Evolutionary conservation across 2,329 filamentous ascomycete genomes (phyloP).

Genomic region (Grosmannia penicillata): DNA sequence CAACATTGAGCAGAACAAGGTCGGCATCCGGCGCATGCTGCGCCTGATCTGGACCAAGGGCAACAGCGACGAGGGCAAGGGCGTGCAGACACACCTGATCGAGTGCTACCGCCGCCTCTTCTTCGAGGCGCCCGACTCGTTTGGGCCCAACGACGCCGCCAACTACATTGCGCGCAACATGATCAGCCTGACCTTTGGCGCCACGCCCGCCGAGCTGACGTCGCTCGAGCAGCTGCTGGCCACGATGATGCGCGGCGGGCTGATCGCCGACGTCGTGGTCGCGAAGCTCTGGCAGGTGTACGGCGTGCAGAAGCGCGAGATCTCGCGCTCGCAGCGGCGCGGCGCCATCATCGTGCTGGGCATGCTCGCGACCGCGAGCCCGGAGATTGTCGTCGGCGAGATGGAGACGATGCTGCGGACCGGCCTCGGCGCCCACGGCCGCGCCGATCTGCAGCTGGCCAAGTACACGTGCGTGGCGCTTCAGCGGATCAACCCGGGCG

Average conservation of each 20-base stretch:
- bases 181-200: slow-evolving; percentile 95
- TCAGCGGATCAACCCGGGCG: slow-evolving; percentile 74
- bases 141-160: slow-evolving; percentile 76
- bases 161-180: slow-evolving; percentile 96
- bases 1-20: slow-evolving; percentile 84
- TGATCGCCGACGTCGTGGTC: slow-evolving; percentile 74
- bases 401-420: slow-evolving; percentile 90
- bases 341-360: slow-evolving; percentile 93
- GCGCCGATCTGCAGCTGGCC: slow-evolving; percentile 71
- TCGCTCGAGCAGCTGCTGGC: slow-evolving; percentile 88
- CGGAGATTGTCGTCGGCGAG: slow-evolving; percentile 85
- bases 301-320: slow-evolving; percentile 82
- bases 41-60: slow-evolving; percentile 98
- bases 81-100: slow-evolving; percentile 89
- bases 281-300: slow-evolving; percentile 97
- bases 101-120: slow-evolving; percentile 94
- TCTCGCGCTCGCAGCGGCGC: slow-evolving; percentile 77
- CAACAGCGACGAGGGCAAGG: slow-evolving; percentile 97
- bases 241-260: slow-evolving; percentile 92
- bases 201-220: slow-evolving; percentile 85
- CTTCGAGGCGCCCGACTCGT: slow-evolving; percentile 84
- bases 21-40: slow-evolving; percentile 89
- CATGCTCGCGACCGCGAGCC: slow-evolving; percentile 87
- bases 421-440: slow-evolving; percentile 67
- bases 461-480: slow-evolving; percentile 94